A percentile compares a stretch with the other conserved stretches of the same genome.
phyloP scores from a whole-genome alignment of 352 stramenopile species.

The Pythium chondricola region DNA sequence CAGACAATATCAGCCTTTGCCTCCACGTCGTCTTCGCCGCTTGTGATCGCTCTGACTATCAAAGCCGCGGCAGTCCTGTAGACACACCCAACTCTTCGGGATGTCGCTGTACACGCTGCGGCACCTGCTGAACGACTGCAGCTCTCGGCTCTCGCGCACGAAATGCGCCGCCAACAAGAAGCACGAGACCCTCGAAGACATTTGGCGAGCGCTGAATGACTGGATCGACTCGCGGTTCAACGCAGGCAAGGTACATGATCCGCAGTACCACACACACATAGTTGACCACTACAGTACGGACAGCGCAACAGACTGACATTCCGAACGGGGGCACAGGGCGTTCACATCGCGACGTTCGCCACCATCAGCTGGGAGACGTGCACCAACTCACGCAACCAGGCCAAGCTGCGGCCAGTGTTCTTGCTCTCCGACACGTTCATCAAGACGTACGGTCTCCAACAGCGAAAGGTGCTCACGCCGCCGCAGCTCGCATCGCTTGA shows the following conservation, averaged over 20 bases:
- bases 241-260: conserved; percentile 48
- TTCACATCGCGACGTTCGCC: conserved; percentile 71
- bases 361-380: conserved; percentile 63
- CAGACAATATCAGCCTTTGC: too few relatives aligned
- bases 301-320: not conserved
- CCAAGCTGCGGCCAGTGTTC: conserved; percentile 50
- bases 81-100: too few relatives aligned
- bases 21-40: not conserved
- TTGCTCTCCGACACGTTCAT: conserved; percentile 63
- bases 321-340: conserved; percentile 41
- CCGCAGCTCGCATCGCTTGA: conserved; percentile 47
- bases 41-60: too few relatives aligned
- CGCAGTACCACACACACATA: too few relatives aligned
- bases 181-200: conserved; percentile 60
- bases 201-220: conserved; percentile 68
- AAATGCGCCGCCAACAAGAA: conserved; percentile 52
- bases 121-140: conserved; percentile 70
- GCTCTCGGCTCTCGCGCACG: conserved; percentile 45
- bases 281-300: not conserved
- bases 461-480: conserved; percentile 27
- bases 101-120: conserved; percentile 79
- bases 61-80: too few relatives aligned
- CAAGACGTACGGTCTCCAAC: conserved; percentile 53
- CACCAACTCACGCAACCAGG: conserved; percentile 50
- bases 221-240: conserved; percentile 72